Evolutionary conservation across 2,329 filamentous ascomycete genomes (phyloP).

Genomic region (Emmonsia crescens): DNA sequence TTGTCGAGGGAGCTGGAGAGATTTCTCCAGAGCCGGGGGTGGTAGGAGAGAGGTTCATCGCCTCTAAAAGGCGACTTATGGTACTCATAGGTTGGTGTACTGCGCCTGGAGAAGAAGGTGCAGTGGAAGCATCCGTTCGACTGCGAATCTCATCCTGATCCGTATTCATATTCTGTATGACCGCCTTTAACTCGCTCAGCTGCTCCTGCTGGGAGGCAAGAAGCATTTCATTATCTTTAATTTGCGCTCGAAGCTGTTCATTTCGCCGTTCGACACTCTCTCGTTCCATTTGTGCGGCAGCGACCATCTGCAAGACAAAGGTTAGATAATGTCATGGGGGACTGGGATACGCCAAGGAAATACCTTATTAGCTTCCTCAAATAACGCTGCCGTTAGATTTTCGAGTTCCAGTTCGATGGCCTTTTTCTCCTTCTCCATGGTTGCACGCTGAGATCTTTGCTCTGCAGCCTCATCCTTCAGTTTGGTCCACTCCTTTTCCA

Average conservation of each 20-base stretch:
- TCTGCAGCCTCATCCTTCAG: slow-evolving; percentile 50
- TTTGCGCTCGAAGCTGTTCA: slow-evolving; percentile 73
- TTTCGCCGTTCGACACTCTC: slow-evolving; percentile 74
- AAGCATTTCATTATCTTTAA: slow-evolving; percentile 75
- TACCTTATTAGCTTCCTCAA: slow-evolving; percentile 89
- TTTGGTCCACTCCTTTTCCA: slow-evolving; percentile 60
- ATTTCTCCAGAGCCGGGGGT: slow-evolving; percentile 42
- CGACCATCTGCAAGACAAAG: slow-evolving; percentile 59
- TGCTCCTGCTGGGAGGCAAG: slow-evolving; percentile 89
- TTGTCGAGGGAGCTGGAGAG: slow-evolving; percentile 53
- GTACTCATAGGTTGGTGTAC: slow-evolving; percentile 41
- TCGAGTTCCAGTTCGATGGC: slow-evolving; percentile 89
- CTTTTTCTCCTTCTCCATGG: slow-evolving; percentile 68
- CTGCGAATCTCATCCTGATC: slow-evolving; percentile 57
- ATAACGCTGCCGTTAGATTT: slow-evolving; percentile 80
- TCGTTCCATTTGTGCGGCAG: slow-evolving; percentile 72
- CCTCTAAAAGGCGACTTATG: slow-evolving; percentile 50
- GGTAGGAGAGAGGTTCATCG: slow-evolving; percentile 42
- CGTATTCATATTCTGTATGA: slow-evolving; percentile 76
- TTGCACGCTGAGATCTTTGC: slow-evolving; percentile 53
- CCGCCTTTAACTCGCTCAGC: slow-evolving; percentile 75
- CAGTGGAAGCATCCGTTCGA: slow-evolving; percentile 53
- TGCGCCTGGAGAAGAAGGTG: slow-evolving; percentile 70
- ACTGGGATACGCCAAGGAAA: not conserved
- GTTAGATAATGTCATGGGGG: slow-evolving; percentile 7